Evolutionary conservation across 169 alveolate species (phyloP).

Genomic region (Eimeria tenella): DNA sequence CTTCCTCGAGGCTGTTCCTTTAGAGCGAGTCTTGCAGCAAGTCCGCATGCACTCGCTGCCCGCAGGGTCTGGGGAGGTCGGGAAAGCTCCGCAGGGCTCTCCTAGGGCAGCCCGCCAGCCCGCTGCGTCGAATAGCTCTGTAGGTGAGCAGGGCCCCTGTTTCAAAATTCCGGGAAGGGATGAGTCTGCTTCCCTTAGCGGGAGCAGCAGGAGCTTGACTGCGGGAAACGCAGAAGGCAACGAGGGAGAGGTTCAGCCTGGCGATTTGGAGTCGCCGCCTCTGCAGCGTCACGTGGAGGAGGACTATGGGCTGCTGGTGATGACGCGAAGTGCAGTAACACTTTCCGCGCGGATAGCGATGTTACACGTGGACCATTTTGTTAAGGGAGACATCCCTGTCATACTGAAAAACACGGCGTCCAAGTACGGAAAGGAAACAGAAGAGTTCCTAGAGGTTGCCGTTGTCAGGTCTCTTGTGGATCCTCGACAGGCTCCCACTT

Average conservation of each 20-base stretch:
- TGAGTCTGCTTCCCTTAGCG: too few relatives aligned
- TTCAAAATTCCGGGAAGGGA: too few relatives aligned
- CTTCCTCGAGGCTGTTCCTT: slow-evolving; percentile 22
- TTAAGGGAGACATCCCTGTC: slow-evolving; percentile 93
- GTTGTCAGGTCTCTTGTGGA: slow-evolving; percentile 80
- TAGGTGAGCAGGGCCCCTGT: too few relatives aligned
- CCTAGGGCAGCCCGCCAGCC: too few relatives aligned
- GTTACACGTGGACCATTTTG: slow-evolving; percentile 89
- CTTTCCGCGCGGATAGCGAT: slow-evolving; percentile 32
- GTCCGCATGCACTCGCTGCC: too few relatives aligned
- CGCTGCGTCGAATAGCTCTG: too few relatives aligned
- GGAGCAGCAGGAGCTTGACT: too few relatives aligned
- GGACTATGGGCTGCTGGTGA: slow-evolving; percentile 49
- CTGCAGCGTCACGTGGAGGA: background rate
- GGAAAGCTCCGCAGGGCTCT: too few relatives aligned
- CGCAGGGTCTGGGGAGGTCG: too few relatives aligned
- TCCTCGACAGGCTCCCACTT: slow-evolving; percentile 87
- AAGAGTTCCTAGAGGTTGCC: slow-evolving; percentile 75
- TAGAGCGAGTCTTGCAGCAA: background rate
- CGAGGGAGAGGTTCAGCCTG: background rate
- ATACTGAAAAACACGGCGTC: slow-evolving; percentile 85
- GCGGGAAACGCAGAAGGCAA: too few relatives aligned
- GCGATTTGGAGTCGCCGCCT: background rate
- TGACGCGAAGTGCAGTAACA: slow-evolving; percentile 47
- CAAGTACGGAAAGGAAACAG: slow-evolving; percentile 50